Percentiles rank a stretch among this genome's conserved stretches.
Conservation (phyloP, 805 yeast species). For the Komagataella ulmi region DNA sequence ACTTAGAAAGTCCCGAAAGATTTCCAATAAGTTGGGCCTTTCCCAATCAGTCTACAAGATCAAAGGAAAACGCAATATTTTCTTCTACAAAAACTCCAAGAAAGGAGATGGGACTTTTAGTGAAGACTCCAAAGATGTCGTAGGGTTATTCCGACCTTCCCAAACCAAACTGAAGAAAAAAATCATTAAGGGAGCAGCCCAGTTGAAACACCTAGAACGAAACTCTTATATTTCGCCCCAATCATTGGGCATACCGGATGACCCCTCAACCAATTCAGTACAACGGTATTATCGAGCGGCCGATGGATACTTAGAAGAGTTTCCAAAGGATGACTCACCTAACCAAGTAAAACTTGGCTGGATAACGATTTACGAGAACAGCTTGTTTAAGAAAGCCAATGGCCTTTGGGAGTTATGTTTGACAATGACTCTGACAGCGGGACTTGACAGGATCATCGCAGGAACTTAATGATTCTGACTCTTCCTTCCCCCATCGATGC, state of each 20-base stretch:
- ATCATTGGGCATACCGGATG: neutral
- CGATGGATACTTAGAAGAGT: constrained; percentile 38
- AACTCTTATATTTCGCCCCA: neutral
- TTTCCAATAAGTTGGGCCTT: constrained; percentile 4
- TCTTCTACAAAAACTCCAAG: constrained; percentile 5
- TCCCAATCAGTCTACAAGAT: constrained; percentile 6
- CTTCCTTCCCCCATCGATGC: neutral
- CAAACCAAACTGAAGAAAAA: constrained; percentile 24
- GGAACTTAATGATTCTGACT: neutral
- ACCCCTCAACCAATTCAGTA: neutral
- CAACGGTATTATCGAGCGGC: constrained; percentile 26
- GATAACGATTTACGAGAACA: constrained; percentile 46
- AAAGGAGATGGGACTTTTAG: constrained; percentile 2
- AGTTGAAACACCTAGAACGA: neutral
- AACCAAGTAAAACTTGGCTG: constrained; percentile 50
- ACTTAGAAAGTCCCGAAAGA: constrained; percentile 22
- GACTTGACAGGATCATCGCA: constrained; percentile 20
- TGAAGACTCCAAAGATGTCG: constrained; percentile 10
- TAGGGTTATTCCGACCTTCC: constrained; percentile 27
- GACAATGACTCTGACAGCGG: constrained; percentile 40
- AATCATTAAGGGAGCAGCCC: constrained; percentile 13
- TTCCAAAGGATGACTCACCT: constrained; percentile 49
- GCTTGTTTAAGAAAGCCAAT: constrained; percentile 4
- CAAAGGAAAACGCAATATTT: constrained; percentile 9
- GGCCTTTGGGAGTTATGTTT: constrained; percentile 44